A percentile compares a stretch with the other conserved stretches of the same genome.
These are phyloP conservation scores for Tardiomyces digboiensis DNA, from an alignment of 1,139 yeast species.

Conservation along the genomic window DNA sequence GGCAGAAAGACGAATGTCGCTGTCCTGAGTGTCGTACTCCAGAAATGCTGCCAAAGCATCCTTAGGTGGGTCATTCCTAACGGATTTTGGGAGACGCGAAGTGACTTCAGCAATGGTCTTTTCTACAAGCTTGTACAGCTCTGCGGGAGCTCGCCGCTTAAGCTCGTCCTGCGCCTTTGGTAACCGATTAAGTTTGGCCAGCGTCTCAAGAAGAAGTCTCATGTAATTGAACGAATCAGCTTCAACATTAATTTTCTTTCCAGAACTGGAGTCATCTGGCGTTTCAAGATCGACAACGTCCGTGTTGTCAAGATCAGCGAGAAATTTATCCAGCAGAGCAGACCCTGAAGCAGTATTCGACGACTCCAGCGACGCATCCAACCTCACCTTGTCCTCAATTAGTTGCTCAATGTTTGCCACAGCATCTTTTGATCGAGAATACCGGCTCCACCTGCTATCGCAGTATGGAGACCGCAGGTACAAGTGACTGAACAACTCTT, in stretches of 20 bases:
- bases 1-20: constrained; percentile 46
- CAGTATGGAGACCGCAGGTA: constrained; percentile 47
- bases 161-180: constrained; percentile 52
- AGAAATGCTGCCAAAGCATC: constrained; percentile 4
- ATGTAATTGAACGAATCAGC: constrained; percentile 49
- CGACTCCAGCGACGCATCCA: constrained; percentile 20
- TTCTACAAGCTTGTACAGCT: constrained; percentile 44
- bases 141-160: constrained; percentile 37
- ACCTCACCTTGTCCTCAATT: constrained; percentile 21
- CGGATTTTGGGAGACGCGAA: constrained; percentile 36
- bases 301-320: constrained; percentile 22
- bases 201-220: constrained; percentile 45
- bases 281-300: constrained; percentile 8
- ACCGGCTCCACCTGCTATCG: constrained; percentile 23
- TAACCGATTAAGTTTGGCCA: constrained; percentile 53
- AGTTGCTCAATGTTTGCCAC: constrained; percentile 19
- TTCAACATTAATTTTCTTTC: constrained; percentile 25
- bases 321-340: constrained; percentile 33
- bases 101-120: constrained; percentile 59
- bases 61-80: neutral
- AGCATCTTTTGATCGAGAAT: constrained; percentile 10
- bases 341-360: constrained; percentile 15
- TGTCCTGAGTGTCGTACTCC: constrained; percentile 19
- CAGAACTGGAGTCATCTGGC: constrained; percentile 1
- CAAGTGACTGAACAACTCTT: constrained; percentile 65